Percentiles rank a stretch among this genome's conserved stretches.
Conservation (phyloP, 208 protist species). For the Trypanosoma avium region DNA sequence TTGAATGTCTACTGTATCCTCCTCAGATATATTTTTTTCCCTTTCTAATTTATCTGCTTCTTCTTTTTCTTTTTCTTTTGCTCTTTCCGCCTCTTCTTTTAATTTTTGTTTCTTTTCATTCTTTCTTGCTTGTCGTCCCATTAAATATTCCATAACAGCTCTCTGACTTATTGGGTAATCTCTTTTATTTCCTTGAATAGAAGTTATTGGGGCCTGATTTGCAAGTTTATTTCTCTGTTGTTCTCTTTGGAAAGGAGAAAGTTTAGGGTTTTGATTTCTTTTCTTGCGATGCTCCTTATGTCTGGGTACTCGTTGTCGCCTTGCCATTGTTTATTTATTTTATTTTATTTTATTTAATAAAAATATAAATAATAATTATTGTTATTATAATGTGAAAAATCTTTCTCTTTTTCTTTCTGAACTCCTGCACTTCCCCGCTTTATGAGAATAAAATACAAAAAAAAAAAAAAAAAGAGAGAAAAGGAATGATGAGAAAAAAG, state of each 20-base stretch:
- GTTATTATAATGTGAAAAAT: constrained; percentile 5
- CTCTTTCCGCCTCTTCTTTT: constrained; percentile 3
- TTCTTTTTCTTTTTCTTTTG: background rate
- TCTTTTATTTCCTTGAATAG: constrained; percentile 30
- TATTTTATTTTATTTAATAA: background rate
- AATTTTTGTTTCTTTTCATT: constrained; percentile 5
- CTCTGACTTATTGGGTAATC: constrained; percentile 73
- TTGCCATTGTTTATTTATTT: constrained; percentile 46
- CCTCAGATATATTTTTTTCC: too few relatives aligned
- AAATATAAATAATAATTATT: constrained; percentile 2
- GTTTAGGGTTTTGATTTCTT: constrained; percentile 85
- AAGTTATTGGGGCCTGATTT: constrained; percentile 69
- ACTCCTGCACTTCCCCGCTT: too few relatives aligned
- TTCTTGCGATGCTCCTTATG: constrained; percentile 69
- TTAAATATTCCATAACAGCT: constrained; percentile 57
- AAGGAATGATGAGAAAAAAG: constrained; percentile 23
- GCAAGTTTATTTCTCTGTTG: constrained; percentile 63
- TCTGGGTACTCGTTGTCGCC: constrained; percentile 68
- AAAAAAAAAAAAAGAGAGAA: constrained; percentile 12
- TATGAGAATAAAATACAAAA: background rate
- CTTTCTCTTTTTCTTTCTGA: too few relatives aligned
- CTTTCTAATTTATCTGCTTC: too few relatives aligned
- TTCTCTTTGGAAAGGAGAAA: constrained; percentile 85
- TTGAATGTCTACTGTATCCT: too few relatives aligned
- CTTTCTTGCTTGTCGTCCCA: constrained; percentile 40